Evolutionary conservation across 495 filamentous ascomycete genomes (phyloP), one percentile per base, ranked within the genome.

Genomic region (Penicillium desertorum): DNA sequence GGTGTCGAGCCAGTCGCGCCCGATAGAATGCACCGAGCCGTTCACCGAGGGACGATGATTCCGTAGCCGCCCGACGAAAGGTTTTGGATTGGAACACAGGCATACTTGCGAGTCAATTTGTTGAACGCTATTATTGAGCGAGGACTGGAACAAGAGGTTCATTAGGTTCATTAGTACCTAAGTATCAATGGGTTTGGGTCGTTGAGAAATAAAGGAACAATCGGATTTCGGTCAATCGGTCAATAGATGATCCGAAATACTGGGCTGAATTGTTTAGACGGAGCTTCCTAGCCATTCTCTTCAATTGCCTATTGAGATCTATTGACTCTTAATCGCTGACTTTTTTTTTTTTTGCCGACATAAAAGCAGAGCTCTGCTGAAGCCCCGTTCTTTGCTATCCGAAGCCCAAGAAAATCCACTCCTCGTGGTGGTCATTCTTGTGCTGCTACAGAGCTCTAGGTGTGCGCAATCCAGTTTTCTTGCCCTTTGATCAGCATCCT

Each of bases 1-100:
- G 94, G 62, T 89, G 90, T 58, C 81, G 84, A 19, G 78, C 67
- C 39, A 96, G 80, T 51, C 75, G 65, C 11, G 76, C 67, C 54
- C 94, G 88, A 76, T 99, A 99, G 22, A 81, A 76, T 41, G 87
- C 81, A 7, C 86, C 89, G 59, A 96, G 72, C n/a, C 82, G 83
- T 69, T 83, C 82, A 25, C 81, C 70, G 54, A 79, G 60, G 74
- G 81, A 29, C 74, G 76, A 78, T n/a, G 76, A 76, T 11, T 70
- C 72, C 7, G 72, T 76, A 29, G 73, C 69, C 36, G 76, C 63
- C 34, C 63, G 78, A 30, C 82, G 83, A 70, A 86, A 96, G 45
- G 88, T 87, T 62, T 91, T 91, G 51, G 80, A 79, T 47, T 74
- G 81, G 62, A 96, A 96, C 37, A 81, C 77, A 20, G 83, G 82